Evolutionary conservation across 768 basidiomycete genomes (phyloP).

Genomic region (Tephrocybe sp.): DNA sequence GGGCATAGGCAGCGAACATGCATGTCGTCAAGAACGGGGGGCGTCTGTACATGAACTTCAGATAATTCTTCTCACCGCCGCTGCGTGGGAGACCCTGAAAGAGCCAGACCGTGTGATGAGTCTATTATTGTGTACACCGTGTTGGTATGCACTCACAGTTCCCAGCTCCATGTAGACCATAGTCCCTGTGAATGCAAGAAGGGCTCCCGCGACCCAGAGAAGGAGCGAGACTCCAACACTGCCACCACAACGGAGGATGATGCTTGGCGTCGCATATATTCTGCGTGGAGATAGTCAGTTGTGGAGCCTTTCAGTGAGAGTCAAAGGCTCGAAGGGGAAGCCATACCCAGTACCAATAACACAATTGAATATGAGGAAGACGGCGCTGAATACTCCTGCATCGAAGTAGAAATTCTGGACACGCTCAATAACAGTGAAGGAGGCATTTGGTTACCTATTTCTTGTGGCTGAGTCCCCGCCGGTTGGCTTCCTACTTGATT

Average conservation of each 20-base stretch:
- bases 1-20: constrained; percentile 53
- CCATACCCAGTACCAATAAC: constrained; percentile 68
- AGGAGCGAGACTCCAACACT: constrained; percentile 65
- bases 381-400: constrained; percentile 47
- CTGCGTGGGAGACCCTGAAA: constrained; percentile 62
- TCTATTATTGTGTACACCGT: neutral
- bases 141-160: constrained; percentile 42
- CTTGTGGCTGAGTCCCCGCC: neutral
- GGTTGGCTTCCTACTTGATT: no score
- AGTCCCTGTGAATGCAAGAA: constrained; percentile 64
- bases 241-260: constrained; percentile 64
- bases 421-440: neutral
- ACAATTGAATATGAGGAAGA: constrained; percentile 70
- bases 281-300: constrained; percentile 29
- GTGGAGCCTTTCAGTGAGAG: neutral
- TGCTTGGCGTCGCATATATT: constrained; percentile 67
- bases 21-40: constrained; percentile 63
- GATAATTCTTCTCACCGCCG: constrained; percentile 75
- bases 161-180: constrained; percentile 72
- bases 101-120: neutral
- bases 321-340: neutral
- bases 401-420: neutral
- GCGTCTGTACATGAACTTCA: constrained; percentile 62
- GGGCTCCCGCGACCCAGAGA: constrained; percentile 71
- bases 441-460: neutral